Base-by-base conservation (phyloP, 768 basidiomycete genomes). In the Boletus rufocinnamomeus region DNA sequence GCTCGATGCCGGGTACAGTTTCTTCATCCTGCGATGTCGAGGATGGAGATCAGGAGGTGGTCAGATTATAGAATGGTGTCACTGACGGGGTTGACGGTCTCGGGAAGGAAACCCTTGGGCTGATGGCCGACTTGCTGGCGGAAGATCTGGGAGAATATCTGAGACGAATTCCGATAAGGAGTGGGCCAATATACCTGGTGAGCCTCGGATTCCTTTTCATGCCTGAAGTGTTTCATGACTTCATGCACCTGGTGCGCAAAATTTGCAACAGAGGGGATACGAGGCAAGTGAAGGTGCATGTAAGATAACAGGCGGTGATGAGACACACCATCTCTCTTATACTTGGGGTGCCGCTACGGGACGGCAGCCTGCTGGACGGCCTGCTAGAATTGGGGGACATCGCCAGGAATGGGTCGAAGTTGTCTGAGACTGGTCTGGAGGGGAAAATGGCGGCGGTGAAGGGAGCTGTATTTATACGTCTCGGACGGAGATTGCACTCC, bases 201-300 rank as follows among this genome's bases (percentile, higher is more conserved):
- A 10, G 93, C 93, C 74, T 94, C 91, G 1, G 93, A 94, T 53
- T 94, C 89, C 60, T 86, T 83, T 70, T 95, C 93, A 54, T 88
- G 82, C 64, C 79, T 86, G 74, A 82, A 80, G 57, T 83, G 82
- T 63, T 81, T 86, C 72, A 90, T 82, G 40, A 79, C 85, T 68
- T 88, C 85, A 59, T 80, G 79, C 32, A 89, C 84, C 88, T 91
- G 85, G 30, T 81, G 64, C 14, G 62, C 75, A 44, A 83, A 63
- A 23, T 50, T 50, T 19, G 64, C 62, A 66, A 80, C 70, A 57
- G 72, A 65, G 50, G 59, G 2, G 16, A 69, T 28, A 41, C 50
- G 63, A 41, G 72, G 70, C 35, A 75, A 58, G 57, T 70, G 73
- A 28, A 75, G 53, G 37, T 64, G 74, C 67, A 75, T 69, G 47